Evolutionary conservation across 345 rosid species (phyloP), one percentile per base, ranked within the genome.

Genomic region (Eucalyptus victrix): DNA sequence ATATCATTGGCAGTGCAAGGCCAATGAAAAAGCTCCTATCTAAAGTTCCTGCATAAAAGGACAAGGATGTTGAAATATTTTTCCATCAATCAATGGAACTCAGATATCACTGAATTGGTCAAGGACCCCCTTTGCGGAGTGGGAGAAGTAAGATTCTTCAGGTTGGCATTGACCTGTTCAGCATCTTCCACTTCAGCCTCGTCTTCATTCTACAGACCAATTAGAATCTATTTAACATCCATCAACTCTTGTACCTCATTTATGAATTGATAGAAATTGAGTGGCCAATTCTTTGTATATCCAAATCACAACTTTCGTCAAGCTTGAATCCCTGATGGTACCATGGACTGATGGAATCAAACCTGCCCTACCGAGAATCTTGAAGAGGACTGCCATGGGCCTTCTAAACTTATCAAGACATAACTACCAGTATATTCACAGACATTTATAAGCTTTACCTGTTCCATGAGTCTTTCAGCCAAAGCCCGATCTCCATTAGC

Each of bases 401-500:
- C 85, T 76, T 76, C 30, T 40, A 40, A 76, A 23, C 47, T 76
- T 23, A 76, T 76, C 30, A 23, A 40, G 47, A 11, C 24, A 72
- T 37, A 34, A 72, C 26, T 19, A 34, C 42, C 9, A 15, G 40
- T 67, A 67, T 40, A 76, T 40, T 76, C 85, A 37, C 3, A 76
- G 85, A 37, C 28, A 26, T 76, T 76, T 76, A 76, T 37, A 76
- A 76, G 85, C 85, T 76, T 23, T 76, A 76, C 85, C 85, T 76
- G 85, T 40, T 76, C 85, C 47, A 76, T 21, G 24, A 76, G 85
- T 76, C 30, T 76, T 76, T 76, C 85, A 76, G 85, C 85, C 85
- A 40, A 76, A 40, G 85, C 85, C 85, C 47, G 28, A 76, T 95
- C 93, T 86, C 91, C 95, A 21, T 89, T 91, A 1, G 89, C 90